These are phyloP conservation scores for Tillandsia fasciculata DNA, from an alignment of 176 grass and related monocot genomes.

Conservation along the genomic window DNA sequence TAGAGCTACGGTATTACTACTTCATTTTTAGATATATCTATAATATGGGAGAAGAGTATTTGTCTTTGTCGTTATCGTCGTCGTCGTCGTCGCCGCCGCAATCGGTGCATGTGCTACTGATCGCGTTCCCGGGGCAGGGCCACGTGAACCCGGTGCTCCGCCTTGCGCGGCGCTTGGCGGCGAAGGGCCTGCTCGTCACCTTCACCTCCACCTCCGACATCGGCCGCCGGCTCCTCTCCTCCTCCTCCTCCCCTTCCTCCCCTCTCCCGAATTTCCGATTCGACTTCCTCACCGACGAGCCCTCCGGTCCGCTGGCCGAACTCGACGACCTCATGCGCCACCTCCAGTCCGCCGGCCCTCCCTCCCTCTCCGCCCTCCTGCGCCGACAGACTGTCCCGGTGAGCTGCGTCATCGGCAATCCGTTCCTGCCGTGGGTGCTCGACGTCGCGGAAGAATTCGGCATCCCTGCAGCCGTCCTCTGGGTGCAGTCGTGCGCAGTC, in stretches of 20 bases:
- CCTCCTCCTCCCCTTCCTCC: conserved; percentile 3
- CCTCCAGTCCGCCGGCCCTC: conserved; percentile 19
- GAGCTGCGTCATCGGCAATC: conserved; percentile 52
- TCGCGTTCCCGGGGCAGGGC: conserved; percentile 42
- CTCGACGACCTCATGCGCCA: conserved; percentile 27
- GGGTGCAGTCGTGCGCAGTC: conserved; percentile 74
- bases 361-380: conserved; percentile 26
- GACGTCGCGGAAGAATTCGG: conserved; percentile 43
- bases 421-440: conserved; percentile 57
- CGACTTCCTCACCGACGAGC: conserved; percentile 45
- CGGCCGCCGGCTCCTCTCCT: conserved; percentile 25
- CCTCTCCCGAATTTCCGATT: conserved; percentile 54
- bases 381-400: conserved; percentile 37
- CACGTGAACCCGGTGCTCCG: conserved; percentile 56
- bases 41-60: no score
- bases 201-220: conserved; percentile 37
- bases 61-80: no score
- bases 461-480: conserved; percentile 52
- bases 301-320: not conserved
- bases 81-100: not conserved
- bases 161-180: conserved; percentile 34
- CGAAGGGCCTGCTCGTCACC: conserved; percentile 45
- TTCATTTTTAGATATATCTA: no score
- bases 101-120: conserved; percentile 41
- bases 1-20: no score